Evolutionary conservation across 2,329 filamentous ascomycete species (phyloP).

Genomic region (Cordyceps militaris): DNA sequence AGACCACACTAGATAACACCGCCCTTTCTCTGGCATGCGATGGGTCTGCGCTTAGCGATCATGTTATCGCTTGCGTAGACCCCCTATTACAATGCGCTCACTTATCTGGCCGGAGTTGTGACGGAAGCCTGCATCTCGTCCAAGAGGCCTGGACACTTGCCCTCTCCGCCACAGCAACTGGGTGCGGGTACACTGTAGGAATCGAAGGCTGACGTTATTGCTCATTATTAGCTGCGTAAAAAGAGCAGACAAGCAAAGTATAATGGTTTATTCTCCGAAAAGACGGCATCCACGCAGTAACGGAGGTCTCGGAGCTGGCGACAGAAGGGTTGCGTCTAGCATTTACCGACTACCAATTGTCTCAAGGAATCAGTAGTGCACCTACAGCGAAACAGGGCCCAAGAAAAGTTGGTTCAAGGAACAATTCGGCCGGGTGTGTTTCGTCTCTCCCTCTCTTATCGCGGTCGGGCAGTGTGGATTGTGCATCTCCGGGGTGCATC

Average conservation of each 20-base stretch:
- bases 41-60: not conserved
- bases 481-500: constrained; percentile 4
- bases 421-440: not conserved
- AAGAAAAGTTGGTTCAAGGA: not conserved
- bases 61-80: not conserved
- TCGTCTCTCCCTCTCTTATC: not conserved
- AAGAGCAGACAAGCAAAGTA: not conserved
- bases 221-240: not conserved
- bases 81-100: not conserved
- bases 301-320: not conserved
- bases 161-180: not conserved
- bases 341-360: no score
- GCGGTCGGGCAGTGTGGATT: not conserved
- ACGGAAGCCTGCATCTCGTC: not conserved
- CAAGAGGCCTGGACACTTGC: not conserved
- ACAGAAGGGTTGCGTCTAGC: no score
- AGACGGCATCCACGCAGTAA: not conserved
- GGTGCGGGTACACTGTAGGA: not conserved
- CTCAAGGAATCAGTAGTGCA: no score
- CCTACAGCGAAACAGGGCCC: not conserved
- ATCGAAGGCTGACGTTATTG: not conserved
- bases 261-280: not conserved
- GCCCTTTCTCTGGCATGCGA: not conserved
- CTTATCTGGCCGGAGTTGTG: not conserved
- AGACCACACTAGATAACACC: not conserved